Evolutionary conservation across 768 basidiomycete species (phyloP).

Genomic region (Pluteus cervinus): DNA sequence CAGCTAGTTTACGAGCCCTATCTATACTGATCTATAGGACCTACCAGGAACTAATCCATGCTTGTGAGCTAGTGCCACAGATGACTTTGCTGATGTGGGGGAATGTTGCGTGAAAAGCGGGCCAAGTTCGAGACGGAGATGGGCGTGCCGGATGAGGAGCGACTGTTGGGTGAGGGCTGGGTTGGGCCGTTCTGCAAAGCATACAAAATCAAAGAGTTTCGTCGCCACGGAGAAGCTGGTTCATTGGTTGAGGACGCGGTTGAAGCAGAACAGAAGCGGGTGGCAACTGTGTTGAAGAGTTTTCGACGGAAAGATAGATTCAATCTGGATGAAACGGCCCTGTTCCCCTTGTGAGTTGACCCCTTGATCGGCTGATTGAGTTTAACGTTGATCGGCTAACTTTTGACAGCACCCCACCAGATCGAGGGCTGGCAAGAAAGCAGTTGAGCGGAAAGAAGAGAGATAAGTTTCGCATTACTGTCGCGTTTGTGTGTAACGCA

Average conservation of each 20-base stretch:
- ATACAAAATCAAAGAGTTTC: slow-evolving; percentile 8
- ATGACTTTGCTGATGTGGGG: no score
- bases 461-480: slow-evolving; percentile 21
- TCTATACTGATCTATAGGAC: no score
- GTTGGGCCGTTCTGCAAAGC: neutral
- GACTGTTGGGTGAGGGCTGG: slow-evolving; percentile 2
- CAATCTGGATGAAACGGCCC: slow-evolving; percentile 19
- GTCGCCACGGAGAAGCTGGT: slow-evolving; percentile 22
- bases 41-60: no score
- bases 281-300: slow-evolving; percentile 11
- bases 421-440: slow-evolving; percentile 22
- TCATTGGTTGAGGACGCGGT: slow-evolving; percentile 17
- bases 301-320: slow-evolving; percentile 17
- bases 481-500: slow-evolving; percentile 21
- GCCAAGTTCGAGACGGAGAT: neutral
- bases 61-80: no score
- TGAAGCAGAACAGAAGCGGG: slow-evolving; percentile 11
- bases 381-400: neutral
- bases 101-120: slow-evolving; percentile 1
- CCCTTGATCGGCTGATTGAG: neutral
- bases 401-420: slow-evolving; percentile 15
- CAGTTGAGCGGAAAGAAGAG: slow-evolving; percentile 28
- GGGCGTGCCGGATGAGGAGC: slow-evolving; percentile 1
- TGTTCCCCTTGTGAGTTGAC: slow-evolving; percentile 11
- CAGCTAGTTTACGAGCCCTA: no score